A percentile compares a stretch with the other conserved stretches of the same genome.
Evolutionary conservation across 805 yeast species (phyloP).

Genomic region (Saccharomycopsis fibuligera): DNA sequence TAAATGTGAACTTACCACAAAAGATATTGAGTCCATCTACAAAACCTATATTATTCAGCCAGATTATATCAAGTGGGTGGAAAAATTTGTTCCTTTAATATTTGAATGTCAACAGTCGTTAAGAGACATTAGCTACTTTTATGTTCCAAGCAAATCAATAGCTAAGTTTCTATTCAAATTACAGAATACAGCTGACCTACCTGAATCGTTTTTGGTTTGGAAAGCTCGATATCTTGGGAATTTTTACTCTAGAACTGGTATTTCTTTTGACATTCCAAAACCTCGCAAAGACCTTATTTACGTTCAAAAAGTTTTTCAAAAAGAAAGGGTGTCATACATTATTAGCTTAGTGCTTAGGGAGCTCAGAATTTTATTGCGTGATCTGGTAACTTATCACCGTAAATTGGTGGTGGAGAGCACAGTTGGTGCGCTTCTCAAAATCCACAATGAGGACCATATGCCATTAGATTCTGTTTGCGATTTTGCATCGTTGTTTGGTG

Average conservation of each 20-base stretch:
- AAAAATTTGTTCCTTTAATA: too few species aligned
- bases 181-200: neutral
- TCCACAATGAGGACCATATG: neutral
- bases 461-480: conserved; percentile 7
- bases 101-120: too few species aligned
- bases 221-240: conserved; percentile 29
- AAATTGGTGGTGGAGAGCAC: neutral
- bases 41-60: too few species aligned
- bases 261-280: conserved; percentile 2
- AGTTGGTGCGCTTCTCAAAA: conserved; percentile 2
- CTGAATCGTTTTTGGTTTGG: conserved; percentile 26
- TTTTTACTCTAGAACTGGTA: conserved; percentile 27
- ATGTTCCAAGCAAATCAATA: too few species aligned
- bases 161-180: conserved; percentile 2
- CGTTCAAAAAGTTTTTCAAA: conserved; percentile 8
- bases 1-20: too few species aligned
- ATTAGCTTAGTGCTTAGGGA: conserved; percentile 13
- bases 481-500: conserved; percentile 7
- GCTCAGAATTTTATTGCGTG: neutral
- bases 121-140: too few species aligned
- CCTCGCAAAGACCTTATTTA: conserved; percentile 10
- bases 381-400: neutral
- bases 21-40: too few species aligned
- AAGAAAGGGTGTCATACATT: conserved; percentile 3
- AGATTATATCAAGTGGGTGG: too few species aligned